Percentiles rank a stretch among this genome's conserved stretches.
phyloP scores from a whole-genome alignment of 345 rosid genomes.

The Tarenaya hassleriana region DNA sequence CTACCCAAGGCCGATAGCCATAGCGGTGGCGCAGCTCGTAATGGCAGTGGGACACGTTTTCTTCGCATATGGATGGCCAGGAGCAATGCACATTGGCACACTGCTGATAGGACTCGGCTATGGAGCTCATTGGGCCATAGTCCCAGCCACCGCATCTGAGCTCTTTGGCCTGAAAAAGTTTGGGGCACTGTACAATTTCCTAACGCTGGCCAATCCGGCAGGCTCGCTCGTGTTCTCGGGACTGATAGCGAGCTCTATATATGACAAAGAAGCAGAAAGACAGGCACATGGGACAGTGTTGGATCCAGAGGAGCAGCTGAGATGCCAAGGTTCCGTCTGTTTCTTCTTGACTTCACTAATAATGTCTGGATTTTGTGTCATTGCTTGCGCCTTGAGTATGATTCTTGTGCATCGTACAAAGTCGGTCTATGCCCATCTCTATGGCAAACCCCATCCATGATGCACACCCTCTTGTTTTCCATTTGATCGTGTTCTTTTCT shows the following conservation, averaged over 20 bases:
- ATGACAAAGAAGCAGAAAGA: conserved; percentile 82
- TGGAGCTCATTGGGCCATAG: conserved; percentile 98
- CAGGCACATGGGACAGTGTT: conserved; percentile 48
- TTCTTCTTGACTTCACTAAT: conserved; percentile 89
- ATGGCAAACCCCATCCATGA: conserved; percentile 56
- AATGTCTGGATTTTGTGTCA: conserved; percentile 83
- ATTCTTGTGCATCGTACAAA: conserved; percentile 80
- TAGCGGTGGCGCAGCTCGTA: conserved; percentile 74
- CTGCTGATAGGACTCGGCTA: conserved; percentile 87
- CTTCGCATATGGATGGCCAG: conserved; percentile 92
- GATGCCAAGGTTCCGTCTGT: conserved; percentile 77
- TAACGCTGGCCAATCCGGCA: conserved; percentile 91
- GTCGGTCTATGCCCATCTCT: conserved; percentile 67
- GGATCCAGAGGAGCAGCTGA: conserved; percentile 43
- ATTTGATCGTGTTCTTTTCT: too few species aligned
- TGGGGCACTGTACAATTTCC: conserved; percentile 91
- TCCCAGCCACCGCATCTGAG: conserved; percentile 96
- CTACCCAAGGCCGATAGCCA: conserved; percentile 78
- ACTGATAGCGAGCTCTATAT: conserved; percentile 76
- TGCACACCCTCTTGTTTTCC: too few species aligned
- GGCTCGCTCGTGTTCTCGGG: conserved; percentile 95
- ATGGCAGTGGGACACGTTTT: conserved; percentile 92
- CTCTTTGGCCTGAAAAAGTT: conserved; percentile 92
- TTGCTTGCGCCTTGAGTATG: conserved; percentile 70
- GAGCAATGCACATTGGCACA: conserved; percentile 84